These are phyloP conservation scores for Psilocybe cyanescens DNA, from an alignment of 768 basidiomycete species.

Conservation along the genomic window DNA sequence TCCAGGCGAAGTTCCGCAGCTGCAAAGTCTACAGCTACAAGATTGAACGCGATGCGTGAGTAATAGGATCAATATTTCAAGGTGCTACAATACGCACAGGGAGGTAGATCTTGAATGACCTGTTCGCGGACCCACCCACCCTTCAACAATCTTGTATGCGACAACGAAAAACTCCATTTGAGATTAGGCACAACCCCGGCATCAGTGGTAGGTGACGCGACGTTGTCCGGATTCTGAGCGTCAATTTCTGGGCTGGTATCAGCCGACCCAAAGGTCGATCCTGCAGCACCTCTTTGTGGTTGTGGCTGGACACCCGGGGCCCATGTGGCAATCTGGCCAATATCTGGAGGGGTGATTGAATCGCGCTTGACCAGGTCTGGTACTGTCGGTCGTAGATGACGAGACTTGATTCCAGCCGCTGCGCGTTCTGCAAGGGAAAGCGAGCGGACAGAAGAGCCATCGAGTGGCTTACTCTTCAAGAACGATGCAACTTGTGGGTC, in stretches of 20 bases:
- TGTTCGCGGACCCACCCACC: neutral
- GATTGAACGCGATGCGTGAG: neutral
- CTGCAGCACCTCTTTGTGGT: neutral
- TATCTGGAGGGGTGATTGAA: neutral
- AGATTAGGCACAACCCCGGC: neutral
- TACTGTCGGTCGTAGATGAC: neutral
- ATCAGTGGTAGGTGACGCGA: neutral
- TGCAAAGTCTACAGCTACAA: neutral
- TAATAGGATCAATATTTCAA: too few species aligned
- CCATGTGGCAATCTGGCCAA: neutral
- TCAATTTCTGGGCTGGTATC: neutral
- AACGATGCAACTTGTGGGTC: neutral
- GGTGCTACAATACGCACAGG: neutral
- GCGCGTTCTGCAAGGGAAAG: neutral
- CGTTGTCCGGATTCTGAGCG: neutral
- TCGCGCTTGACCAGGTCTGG: neutral
- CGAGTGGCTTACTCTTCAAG: neutral
- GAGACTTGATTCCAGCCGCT: neutral
- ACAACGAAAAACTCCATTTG: neutral
- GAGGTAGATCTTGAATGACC: slow-evolving; percentile 1
- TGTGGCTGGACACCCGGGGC: neutral
- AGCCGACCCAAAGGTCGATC: neutral
- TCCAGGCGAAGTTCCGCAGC: neutral
- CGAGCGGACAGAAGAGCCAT: neutral
- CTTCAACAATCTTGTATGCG: slow-evolving; percentile 1